Evolutionary conservation across 2,329 filamentous ascomycete species (phyloP), one percentile per base, ranked within the genome.

Genomic region (Pseudogymnoascus sp.): DNA sequence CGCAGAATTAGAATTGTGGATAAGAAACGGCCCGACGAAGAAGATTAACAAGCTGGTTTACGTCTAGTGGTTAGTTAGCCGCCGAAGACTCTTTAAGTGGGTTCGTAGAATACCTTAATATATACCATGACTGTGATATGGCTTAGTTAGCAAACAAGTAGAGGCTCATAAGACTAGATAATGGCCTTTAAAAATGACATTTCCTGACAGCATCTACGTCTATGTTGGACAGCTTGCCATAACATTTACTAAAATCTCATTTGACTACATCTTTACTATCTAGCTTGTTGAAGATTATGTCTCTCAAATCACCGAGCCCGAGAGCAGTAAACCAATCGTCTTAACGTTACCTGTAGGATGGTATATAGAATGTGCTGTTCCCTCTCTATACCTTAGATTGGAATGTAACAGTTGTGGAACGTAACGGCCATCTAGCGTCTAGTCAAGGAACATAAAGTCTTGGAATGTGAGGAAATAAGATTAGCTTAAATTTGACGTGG

Each of bases 341-440:
- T 55, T 18, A 31, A 31, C 5, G n/a, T 33, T 12, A 33, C 31
- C 1, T 55, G 25, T 33, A 33, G 25, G 25, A 18, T 52, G 25
- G 25, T 18, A 52, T 31, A 31, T 52, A 31, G 23, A 25, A 6
- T 31, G n/a, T 31, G n/a, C 8, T 33, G n/a, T 31, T 55, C 12
- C 9, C 25, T 33, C 45, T 11, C 45, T 9, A 31, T 31, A 5
- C 1, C 4, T 12, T 31, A 33, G 31, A 55, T 55, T 31, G 3
- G 28, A 55, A 55, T 55, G 45, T 33, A 55, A 55, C 45, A 55
- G n/a, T 55, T 33, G 25, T 4, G 45, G 45, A 55, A 55, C 45
- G 45, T 55, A 11, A 33, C 45, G 4, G 5, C 4, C 14, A 7
- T 25, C n/a, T 33, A 33, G 6, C 45, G 45, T 18, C 5, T 12